phyloP scores from a whole-genome alignment of 352 stramenopile genomes.

The Lagenidium sp. region DNA sequence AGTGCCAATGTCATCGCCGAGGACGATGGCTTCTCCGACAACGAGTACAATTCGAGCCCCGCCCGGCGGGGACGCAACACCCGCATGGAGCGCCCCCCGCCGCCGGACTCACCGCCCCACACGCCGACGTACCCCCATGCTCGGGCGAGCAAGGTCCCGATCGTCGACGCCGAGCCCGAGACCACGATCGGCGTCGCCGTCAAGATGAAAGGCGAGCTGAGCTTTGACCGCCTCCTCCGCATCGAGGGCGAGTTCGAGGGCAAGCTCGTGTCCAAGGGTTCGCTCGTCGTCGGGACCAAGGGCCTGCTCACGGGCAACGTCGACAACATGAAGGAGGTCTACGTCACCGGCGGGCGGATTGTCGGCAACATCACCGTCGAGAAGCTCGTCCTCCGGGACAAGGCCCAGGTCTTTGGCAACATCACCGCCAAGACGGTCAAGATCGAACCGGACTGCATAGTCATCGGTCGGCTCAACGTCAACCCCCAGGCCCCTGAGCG shows the following conservation, averaged over 20 bases:
- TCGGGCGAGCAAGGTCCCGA: slow-evolving; percentile 44
- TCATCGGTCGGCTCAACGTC: slow-evolving; percentile 81
- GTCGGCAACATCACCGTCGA: slow-evolving; percentile 83
- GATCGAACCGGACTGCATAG: slow-evolving; percentile 83
- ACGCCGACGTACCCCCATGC: slow-evolving; percentile 48
- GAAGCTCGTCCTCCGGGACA: slow-evolving; percentile 77
- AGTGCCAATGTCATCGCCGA: slow-evolving; percentile 20
- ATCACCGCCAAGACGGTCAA: slow-evolving; percentile 85
- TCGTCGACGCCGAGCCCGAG: slow-evolving; percentile 68
- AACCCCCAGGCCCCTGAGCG: slow-evolving; percentile 77
- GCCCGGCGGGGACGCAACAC: slow-evolving; percentile 52
- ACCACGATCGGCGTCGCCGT: slow-evolving; percentile 75
- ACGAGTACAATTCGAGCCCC: slow-evolving; percentile 44
- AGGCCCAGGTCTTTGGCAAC: slow-evolving; percentile 84
- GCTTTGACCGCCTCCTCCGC: slow-evolving; percentile 81
- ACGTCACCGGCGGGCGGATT: slow-evolving; percentile 79
- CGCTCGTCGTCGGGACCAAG: slow-evolving; percentile 78
- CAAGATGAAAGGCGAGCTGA: slow-evolving; percentile 87
- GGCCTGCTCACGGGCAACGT: slow-evolving; percentile 75
- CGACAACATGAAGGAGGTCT: slow-evolving; percentile 84
- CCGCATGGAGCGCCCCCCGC: slow-evolving; percentile 27
- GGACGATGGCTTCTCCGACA: slow-evolving; percentile 55
- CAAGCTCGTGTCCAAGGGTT: slow-evolving; percentile 83
- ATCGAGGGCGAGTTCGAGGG: slow-evolving; percentile 89
- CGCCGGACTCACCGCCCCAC: slow-evolving; percentile 34